These are phyloP conservation scores for Nematocida ausubeli DNA, from an alignment of 371 early-diverging fungal genomes.

Conservation along the genomic window DNA sequence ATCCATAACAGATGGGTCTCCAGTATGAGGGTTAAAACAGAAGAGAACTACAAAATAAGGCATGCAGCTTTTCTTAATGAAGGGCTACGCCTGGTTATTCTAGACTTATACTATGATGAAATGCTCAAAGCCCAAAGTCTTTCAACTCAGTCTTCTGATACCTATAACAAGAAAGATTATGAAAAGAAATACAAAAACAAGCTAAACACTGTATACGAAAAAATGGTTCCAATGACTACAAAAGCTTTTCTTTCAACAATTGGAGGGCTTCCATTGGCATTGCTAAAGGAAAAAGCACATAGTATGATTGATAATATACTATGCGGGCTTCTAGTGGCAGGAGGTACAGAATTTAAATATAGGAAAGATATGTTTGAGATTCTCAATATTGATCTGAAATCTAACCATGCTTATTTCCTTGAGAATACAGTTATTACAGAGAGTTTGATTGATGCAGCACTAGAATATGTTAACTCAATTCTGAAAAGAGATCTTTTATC, in stretches of 20 bases:
- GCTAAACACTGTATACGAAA: neutral
- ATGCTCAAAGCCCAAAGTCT: neutral
- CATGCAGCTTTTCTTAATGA: neutral
- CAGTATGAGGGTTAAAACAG: neutral
- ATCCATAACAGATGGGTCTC: neutral
- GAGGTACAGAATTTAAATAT: too few species aligned
- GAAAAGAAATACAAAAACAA: neutral
- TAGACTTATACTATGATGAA: neutral
- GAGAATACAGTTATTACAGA: too few species aligned
- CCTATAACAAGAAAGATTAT: neutral
- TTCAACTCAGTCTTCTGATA: neutral
- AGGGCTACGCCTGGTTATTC: neutral
- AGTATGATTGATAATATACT: neutral
- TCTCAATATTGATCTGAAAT: too few species aligned
- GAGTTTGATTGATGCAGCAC: too few species aligned
- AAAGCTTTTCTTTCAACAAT: neutral
- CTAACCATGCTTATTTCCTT: too few species aligned
- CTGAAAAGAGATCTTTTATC: too few species aligned
- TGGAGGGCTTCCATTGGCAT: neutral
- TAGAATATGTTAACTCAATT: too few species aligned
- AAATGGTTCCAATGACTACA: neutral
- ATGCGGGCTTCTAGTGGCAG: neutral
- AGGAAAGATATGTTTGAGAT: too few species aligned
- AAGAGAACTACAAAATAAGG: constrained; percentile 2
- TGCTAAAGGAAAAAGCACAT: neutral